phyloP scores from a whole-genome alignment of 208 protist genomes.

The Hexamita inflata region DNA sequence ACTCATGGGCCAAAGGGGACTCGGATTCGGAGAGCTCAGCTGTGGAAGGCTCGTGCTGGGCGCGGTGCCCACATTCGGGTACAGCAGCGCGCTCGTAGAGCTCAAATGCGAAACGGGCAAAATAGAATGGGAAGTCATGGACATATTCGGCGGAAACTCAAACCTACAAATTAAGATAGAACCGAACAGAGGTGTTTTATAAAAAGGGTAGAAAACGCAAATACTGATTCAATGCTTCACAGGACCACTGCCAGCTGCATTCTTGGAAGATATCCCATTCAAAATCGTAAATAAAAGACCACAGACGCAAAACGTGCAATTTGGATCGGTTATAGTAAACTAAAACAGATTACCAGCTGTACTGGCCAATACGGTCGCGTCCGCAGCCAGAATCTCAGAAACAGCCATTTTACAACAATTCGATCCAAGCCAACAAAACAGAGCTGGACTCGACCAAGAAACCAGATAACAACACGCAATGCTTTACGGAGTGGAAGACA shows the following conservation, averaged over 20 bases:
- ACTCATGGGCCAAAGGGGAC: neutral
- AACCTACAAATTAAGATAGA: neutral
- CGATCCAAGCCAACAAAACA: neutral
- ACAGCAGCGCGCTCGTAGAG: neutral
- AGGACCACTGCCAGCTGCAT: neutral
- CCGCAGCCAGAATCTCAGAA: neutral
- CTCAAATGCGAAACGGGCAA: neutral
- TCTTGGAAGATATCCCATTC: constrained; percentile 14
- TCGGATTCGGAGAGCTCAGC: neutral
- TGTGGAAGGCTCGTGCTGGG: constrained; percentile 6
- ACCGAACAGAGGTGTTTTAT: neutral
- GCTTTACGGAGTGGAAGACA: constrained; percentile 1
- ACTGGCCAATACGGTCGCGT: constrained; percentile 10
- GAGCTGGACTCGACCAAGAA: neutral
- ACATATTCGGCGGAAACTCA: neutral
- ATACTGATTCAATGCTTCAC: neutral
- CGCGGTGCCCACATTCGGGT: neutral
- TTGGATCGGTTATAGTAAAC: too few relatives aligned
- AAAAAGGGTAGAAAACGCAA: neutral
- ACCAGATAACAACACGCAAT: neutral
- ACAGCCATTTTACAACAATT: neutral
- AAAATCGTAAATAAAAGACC: neutral
- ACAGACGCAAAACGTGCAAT: too few relatives aligned
- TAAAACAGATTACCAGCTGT: neutral
- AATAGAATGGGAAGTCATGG: neutral